Evolutionary conservation across 2,329 filamentous ascomycete species (phyloP).

Genomic region (Drechslerella dactyloides): DNA sequence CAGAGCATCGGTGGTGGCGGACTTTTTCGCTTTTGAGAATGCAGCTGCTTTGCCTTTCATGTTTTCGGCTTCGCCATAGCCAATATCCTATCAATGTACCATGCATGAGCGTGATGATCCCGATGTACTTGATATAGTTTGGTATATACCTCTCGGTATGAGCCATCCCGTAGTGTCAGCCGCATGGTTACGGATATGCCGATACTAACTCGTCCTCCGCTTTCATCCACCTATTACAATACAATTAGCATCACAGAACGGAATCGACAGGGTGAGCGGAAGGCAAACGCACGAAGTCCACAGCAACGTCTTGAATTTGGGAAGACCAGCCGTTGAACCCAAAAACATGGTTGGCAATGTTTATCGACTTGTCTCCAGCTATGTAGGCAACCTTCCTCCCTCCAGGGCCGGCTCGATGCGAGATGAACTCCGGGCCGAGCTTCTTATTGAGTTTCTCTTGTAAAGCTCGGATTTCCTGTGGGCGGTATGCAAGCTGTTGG

Average conservation of each 20-base stretch:
- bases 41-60: conserved; percentile 92
- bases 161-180: conserved; percentile 87
- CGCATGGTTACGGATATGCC: conserved; percentile 89
- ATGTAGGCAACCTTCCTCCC: conserved; percentile 91
- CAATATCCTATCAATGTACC: conserved; percentile 70
- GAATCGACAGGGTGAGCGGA: neutral
- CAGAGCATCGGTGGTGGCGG: conserved; percentile 91
- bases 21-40: conserved; percentile 98
- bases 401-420: conserved; percentile 78
- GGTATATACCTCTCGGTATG: conserved; percentile 77
- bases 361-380: conserved; percentile 94
- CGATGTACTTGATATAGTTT: neutral
- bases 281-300: conserved; percentile 74
- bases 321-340: conserved; percentile 98
- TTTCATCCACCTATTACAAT: conserved; percentile 74
- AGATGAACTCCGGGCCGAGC: conserved; percentile 94
- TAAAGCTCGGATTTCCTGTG: conserved; percentile 86
- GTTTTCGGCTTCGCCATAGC: conserved; percentile 96
- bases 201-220: conserved; percentile 75
- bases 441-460: conserved; percentile 88
- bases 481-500: conserved; percentile 69
- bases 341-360: conserved; percentile 91
- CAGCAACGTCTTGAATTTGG: conserved; percentile 89
- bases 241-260: conserved; percentile 18
- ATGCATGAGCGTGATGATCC: neutral